A percentile compares a stretch with the other conserved stretches of the same genome.
phyloP scores from a whole-genome alignment of 2,329 filamentous ascomycete genomes.

The Aspergillus sojae region DNA sequence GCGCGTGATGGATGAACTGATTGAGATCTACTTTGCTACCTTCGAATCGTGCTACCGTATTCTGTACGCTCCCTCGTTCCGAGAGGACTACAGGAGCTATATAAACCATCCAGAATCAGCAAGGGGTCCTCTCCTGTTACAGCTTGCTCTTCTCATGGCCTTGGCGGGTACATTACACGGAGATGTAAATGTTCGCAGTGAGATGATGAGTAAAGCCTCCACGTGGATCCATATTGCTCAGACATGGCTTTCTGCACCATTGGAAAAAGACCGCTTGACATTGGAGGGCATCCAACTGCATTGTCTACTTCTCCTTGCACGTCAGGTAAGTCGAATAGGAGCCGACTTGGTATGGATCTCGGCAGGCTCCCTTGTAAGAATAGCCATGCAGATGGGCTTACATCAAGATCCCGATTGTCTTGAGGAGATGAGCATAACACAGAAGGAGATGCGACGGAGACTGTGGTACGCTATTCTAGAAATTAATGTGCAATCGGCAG shows the following conservation, averaged over 20 bases:
- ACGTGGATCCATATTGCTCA: conserved; percentile 21
- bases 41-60: conserved; percentile 35
- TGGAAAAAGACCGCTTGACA: conserved; percentile 25
- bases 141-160: conserved; percentile 28
- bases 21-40: conserved; percentile 25
- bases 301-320: conserved; percentile 23
- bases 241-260: conserved; percentile 24
- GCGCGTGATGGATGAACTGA: conserved; percentile 18
- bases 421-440: conserved; percentile 16
- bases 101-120: conserved; percentile 14
- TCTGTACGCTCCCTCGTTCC: conserved; percentile 29
- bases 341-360: conserved; percentile 39
- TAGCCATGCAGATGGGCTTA: conserved; percentile 36
- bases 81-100: conserved; percentile 26
- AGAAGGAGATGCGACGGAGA: conserved; percentile 32
- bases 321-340: conserved; percentile 23
- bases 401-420: conserved; percentile 34
- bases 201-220: conserved; percentile 10
- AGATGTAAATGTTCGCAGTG: conserved; percentile 9
- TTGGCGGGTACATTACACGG: conserved; percentile 14
- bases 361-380: conserved; percentile 30
- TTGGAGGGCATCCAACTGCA: conserved; percentile 20
- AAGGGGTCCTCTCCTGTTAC: conserved; percentile 14
- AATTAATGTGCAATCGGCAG: conserved; percentile 32
- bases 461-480: conserved; percentile 43